These are phyloP conservation scores for Nyctanthes arbortristis DNA, from an alignment of 257 asterid genomes.

Conservation along the genomic window DNA sequence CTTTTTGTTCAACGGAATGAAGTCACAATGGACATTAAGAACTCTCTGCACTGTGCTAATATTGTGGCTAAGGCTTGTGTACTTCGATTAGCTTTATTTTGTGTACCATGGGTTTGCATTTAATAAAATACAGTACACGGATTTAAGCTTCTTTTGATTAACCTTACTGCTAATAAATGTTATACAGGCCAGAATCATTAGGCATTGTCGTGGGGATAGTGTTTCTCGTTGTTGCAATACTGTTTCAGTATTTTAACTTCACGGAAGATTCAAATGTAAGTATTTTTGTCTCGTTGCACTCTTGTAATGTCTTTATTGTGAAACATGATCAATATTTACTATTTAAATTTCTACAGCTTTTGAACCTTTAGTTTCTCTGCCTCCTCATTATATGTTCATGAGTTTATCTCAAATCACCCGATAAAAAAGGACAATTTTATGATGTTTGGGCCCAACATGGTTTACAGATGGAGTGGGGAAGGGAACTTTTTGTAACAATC, in stretches of 20 bases:
- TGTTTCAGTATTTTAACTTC: slow-evolving; percentile 70
- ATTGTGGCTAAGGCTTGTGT: too few species aligned
- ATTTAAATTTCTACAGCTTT: background rate
- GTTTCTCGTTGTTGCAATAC: slow-evolving; percentile 74
- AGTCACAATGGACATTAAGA: background rate
- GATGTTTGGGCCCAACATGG: too few species aligned
- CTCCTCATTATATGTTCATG: too few species aligned
- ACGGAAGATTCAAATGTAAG: slow-evolving; percentile 73
- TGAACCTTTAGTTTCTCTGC: background rate
- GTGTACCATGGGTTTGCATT: background rate
- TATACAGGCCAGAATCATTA: slow-evolving; percentile 90
- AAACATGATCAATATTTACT: slow-evolving; percentile 7
- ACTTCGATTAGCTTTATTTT: background rate
- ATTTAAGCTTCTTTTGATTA: slow-evolving; percentile 8
- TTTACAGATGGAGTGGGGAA: too few species aligned
- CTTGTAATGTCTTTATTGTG: background rate
- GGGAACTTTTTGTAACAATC: too few species aligned
- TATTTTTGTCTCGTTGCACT: slow-evolving; percentile 7
- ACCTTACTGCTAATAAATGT: slow-evolving; percentile 1
- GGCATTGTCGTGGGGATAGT: slow-evolving; percentile 84
- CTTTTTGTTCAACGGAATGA: background rate
- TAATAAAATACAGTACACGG: background rate
- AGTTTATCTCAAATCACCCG: too few species aligned
- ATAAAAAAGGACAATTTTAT: too few species aligned
- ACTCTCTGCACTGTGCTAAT: background rate